Percentiles rank a stretch among this genome's conserved stretches.
Evolutionary conservation across 73 alveolate species (phyloP).

Genomic region (Breviolum minutum): DNA sequence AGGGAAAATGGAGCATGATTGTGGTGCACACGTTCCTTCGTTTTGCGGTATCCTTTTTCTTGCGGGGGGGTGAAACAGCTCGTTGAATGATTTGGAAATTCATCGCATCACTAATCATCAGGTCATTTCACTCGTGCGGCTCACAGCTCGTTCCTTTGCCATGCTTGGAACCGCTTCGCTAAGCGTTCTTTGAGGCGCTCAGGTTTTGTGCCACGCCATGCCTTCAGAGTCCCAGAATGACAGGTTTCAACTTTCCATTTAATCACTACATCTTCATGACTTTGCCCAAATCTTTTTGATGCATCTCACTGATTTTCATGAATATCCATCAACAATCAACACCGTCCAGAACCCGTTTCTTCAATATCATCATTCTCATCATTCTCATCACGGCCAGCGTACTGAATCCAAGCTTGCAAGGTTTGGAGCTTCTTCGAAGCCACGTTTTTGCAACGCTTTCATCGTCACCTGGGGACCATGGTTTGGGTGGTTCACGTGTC

Average conservation of each 20-base stretch:
- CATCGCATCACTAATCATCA: too few species aligned
- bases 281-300: not conserved
- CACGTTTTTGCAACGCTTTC: not conserved
- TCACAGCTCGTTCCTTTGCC: not conserved
- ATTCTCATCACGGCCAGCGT: not conserved
- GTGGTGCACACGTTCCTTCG: not conserved
- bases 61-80: too few species aligned
- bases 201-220: not conserved
- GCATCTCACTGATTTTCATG: not conserved
- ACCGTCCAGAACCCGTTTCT: not conserved
- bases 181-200: not conserved
- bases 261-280: not conserved
- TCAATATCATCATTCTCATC: not conserved
- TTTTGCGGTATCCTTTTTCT: not conserved
- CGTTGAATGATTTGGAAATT: too few species aligned
- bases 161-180: not conserved
- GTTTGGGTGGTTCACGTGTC: too few species aligned
- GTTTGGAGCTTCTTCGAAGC: slow-evolving; percentile 16
- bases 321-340: not conserved
- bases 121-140: too few species aligned
- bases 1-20: too few species aligned
- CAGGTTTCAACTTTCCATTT: not conserved
- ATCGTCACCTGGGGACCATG: not conserved
- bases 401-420: not conserved
- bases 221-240: not conserved